Percentiles rank a stretch among this genome's conserved stretches.
Conservation (phyloP, 129 eudicot genomes). For the Escallonia rubra region DNA sequence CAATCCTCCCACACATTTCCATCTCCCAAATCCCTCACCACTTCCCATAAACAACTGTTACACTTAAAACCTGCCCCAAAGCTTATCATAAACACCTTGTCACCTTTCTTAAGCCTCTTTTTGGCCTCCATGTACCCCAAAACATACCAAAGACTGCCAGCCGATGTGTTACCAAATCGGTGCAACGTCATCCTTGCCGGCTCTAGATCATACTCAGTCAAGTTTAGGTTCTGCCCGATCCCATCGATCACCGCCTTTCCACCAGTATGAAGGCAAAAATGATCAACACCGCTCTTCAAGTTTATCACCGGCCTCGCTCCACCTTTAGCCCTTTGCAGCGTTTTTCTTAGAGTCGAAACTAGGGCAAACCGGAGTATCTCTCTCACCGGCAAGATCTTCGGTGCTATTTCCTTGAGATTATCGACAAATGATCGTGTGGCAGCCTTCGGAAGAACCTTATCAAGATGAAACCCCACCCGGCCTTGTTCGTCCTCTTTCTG, state of each 20-base stretch:
- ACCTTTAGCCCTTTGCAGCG: slow-evolving; percentile 20
- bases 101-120: slow-evolving; percentile 78
- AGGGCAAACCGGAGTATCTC: slow-evolving; percentile 55
- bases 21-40: slow-evolving; percentile 62
- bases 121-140: slow-evolving; percentile 93
- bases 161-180: slow-evolving; percentile 91
- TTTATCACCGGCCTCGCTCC: slow-evolving; percentile 57
- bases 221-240: slow-evolving; percentile 48
- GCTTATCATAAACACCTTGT: slow-evolving; percentile 70
- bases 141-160: slow-evolving; percentile 92
- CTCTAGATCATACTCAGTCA: slow-evolving; percentile 63
- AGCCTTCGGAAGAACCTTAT: slow-evolving; percentile 70
- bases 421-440: slow-evolving; percentile 84
- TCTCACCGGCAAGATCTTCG: slow-evolving; percentile 60
- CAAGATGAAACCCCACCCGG: slow-evolving; percentile 57
- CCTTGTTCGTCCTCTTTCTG: slow-evolving; percentile 66
- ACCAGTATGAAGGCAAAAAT: slow-evolving; percentile 88
- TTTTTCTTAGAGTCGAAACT: slow-evolving; percentile 20
- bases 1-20: slow-evolving; percentile 73
- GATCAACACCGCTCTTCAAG: slow-evolving; percentile 81
- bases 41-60: slow-evolving; percentile 90
- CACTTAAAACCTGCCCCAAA: slow-evolving; percentile 99
- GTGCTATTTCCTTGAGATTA: slow-evolving; percentile 58
- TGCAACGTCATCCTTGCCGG: slow-evolving; percentile 98
- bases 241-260: slow-evolving; percentile 97